A percentile compares a stretch with the other conserved stretches of the same genome.
Evolutionary conservation across 495 filamentous ascomycete species (phyloP).

Genomic region (Staphylotrichum longicolle): DNA sequence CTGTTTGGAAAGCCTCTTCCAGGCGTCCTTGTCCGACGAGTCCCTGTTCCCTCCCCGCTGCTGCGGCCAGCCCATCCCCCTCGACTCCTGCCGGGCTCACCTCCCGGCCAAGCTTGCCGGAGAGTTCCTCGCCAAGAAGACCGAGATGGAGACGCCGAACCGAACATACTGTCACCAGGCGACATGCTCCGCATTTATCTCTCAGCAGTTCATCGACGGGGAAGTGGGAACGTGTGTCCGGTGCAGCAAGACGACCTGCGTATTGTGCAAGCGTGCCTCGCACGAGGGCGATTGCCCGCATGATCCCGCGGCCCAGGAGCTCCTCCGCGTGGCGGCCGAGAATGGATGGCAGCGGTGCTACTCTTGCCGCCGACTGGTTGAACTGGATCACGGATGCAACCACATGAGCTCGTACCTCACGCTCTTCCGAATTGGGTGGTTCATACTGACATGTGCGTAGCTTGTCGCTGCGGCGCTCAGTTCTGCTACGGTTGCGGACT

Average conservation of each 20-base stretch:
- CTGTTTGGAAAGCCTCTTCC: constrained; percentile 46
- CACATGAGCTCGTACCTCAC: constrained; percentile 37
- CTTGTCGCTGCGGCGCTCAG: constrained; percentile 51
- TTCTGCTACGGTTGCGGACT: constrained; percentile 60
- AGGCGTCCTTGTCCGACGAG: constrained; percentile 44
- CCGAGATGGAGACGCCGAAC: constrained; percentile 47
- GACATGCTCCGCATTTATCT: constrained; percentile 49
- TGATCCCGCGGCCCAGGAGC: constrained; percentile 36
- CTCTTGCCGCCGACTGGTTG: constrained; percentile 40
- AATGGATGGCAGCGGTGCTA: constrained; percentile 48
- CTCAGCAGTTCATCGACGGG: constrained; percentile 28
- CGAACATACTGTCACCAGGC: constrained; percentile 49
- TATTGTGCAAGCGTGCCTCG: constrained; percentile 43
- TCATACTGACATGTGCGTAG: constrained; percentile 14
- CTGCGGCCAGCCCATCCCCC: constrained; percentile 43
- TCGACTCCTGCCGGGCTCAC: constrained; percentile 33
- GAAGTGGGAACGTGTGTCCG: constrained; percentile 42
- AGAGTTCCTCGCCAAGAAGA: constrained; percentile 39
- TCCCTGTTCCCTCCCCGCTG: constrained; percentile 54
- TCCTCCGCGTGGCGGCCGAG: constrained; percentile 35
- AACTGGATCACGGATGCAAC: constrained; percentile 47
- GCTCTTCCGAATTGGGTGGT: background rate
- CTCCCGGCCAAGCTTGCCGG: constrained; percentile 33
- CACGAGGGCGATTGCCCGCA: constrained; percentile 47
- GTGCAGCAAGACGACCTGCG: constrained; percentile 45